A percentile compares a stretch with the other conserved stretches of the same genome.
These are phyloP conservation scores for Immersiporthe knoxdaviesiana DNA, from an alignment of 2,329 filamentous ascomycete genomes.

Conservation along the genomic window DNA sequence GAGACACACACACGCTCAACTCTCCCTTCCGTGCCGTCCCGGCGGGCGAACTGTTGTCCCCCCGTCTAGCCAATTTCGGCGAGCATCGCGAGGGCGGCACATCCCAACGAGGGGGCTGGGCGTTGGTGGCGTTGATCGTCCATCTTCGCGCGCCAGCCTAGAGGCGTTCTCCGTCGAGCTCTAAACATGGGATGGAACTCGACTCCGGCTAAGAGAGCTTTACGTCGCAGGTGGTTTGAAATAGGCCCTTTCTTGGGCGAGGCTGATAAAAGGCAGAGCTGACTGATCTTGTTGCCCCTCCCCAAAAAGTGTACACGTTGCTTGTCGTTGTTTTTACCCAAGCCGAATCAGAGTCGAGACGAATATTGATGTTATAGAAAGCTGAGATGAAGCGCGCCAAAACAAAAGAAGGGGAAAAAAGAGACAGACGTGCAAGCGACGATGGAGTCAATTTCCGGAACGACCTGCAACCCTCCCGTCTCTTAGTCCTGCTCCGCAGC, in stretches of 20 bases:
- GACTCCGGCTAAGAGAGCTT: neutral
- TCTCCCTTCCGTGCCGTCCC: neutral
- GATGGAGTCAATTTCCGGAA: neutral
- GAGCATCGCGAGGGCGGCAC: conserved; percentile 1
- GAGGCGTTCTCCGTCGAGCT: neutral
- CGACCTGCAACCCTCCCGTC: neutral
- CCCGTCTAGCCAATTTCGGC: neutral
- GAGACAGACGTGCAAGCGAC: neutral
- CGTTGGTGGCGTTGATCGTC: neutral
- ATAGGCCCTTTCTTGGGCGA: neutral
- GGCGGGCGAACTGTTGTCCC: neutral
- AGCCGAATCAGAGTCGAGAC: neutral
- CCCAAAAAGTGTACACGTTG: neutral
- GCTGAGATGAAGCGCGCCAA: conserved; percentile 11
- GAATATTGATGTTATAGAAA: conserved; percentile 7
- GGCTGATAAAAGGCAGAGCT: conserved; percentile 13
- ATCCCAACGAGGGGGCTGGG: neutral
- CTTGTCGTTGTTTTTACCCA: neutral
- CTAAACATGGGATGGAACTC: neutral
- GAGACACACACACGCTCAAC: too few species aligned
- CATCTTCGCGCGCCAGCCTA: neutral
- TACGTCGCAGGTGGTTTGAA: neutral
- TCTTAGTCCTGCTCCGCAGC: neutral
- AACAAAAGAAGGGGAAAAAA: neutral
- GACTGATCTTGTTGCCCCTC: neutral